Base-by-base conservation (phyloP, 2,329 filamentous ascomycete genomes). In the Colletotrichum sp. region DNA sequence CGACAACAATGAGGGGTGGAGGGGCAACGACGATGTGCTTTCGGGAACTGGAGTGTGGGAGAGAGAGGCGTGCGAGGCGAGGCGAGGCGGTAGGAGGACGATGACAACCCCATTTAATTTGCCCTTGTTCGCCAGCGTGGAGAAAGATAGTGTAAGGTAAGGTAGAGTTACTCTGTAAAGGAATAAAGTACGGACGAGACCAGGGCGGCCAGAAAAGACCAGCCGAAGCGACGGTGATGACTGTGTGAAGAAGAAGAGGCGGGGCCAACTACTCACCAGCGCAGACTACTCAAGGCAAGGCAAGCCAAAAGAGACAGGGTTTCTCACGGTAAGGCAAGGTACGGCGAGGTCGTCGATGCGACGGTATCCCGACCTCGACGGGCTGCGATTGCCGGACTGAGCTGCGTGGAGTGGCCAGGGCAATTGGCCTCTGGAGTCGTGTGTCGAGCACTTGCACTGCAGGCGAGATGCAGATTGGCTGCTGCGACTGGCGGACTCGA, bases 301-400 rank as follows among this genome's bases (percentile, higher is more conserved):
- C 34, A 49, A 52, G 57, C 36, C 68, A 55, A 62, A 30, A 59
- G 39, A 52, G 52, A 49, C 71, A 63, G 69, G 36, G 59, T 36
- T 52, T 12, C 64, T 59, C 39, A 69, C 57, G 57, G 36, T 16
- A 36, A 32, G 39, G 44, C 72, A 63, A 72, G 63, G 62, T 32
- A 63, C 63, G 7, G 21, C 63, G 63, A 32, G 44, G 39, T 30
- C 15, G 39, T 28, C 59, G 70, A 34, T 69, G 70, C 73, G 64
- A 69, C 70, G 73, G 73, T 73, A 73, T 76, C 64, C 70, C 70
- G 39, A 64, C 73, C 49, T 65, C 49, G 55, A 73, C 15, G 16
- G 64, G 70, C 72, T 67, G 69, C 36, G 62, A 15, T 21, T 62
- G 55, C 68, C 52, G 73, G 59, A 64, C 57, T 24, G 30, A 55